These are phyloP conservation scores for Golubevia pallescens DNA, from an alignment of 1,284 basidiomycete genomes.

Conservation along the genomic window DNA sequence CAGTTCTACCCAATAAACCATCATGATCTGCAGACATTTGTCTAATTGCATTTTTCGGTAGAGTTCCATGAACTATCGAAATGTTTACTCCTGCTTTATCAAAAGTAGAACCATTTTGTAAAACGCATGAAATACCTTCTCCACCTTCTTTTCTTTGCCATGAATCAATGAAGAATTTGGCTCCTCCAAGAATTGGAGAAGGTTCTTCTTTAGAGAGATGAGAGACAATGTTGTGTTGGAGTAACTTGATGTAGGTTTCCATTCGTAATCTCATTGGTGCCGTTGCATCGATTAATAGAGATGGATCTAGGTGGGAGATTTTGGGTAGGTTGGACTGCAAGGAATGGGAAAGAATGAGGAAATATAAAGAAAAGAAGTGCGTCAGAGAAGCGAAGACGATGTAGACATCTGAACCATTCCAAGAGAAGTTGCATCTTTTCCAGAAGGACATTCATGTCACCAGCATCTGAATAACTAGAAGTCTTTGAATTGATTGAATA, in stretches of 20 bases:
- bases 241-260: conserved; percentile 60
- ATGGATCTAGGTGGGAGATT: conserved; percentile 41
- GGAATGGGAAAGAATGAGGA: background rate
- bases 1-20: conserved; percentile 43
- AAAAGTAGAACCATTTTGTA: conserved; percentile 58
- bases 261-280: conserved; percentile 57
- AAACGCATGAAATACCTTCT: conserved; percentile 60
- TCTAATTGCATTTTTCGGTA: conserved; percentile 50
- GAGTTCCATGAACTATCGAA: conserved; percentile 55
- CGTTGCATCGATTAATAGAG: conserved; percentile 28
- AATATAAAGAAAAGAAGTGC: no score
- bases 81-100: conserved; percentile 64
- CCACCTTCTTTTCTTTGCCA: conserved; percentile 62
- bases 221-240: conserved; percentile 55
- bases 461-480: no score
- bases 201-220: conserved; percentile 41
- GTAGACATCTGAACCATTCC: no score
- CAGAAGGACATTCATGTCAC: no score
- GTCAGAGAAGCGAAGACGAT: no score
- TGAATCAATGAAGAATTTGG: conserved; percentile 51
- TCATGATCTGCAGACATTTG: conserved; percentile 61
- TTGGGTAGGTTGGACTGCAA: conserved; percentile 26
- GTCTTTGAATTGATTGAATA: no score
- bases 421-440: no score
- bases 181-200: conserved; percentile 12